These are phyloP conservation scores for Stagonosporopsis rhizophila DNA, from an alignment of 2,329 filamentous ascomycete species.

Conservation along the genomic window DNA sequence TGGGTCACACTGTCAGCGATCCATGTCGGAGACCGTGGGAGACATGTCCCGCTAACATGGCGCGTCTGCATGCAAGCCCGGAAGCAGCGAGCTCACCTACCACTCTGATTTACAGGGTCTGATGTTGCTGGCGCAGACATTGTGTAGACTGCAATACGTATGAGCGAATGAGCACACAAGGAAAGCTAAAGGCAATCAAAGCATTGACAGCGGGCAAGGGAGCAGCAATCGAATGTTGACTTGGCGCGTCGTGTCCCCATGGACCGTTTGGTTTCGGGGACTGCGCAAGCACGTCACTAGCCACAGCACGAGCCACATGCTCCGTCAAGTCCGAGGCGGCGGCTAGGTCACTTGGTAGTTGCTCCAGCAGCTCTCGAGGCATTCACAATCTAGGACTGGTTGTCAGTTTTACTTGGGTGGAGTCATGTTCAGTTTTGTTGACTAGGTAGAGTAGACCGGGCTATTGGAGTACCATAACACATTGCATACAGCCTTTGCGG, in stretches of 20 bases:
- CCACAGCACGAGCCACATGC: conserved; percentile 30
- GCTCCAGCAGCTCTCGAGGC: background rate
- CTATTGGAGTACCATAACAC: background rate
- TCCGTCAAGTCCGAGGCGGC: conserved; percentile 6
- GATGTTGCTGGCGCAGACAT: conserved; percentile 41
- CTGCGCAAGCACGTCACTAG: conserved; percentile 36
- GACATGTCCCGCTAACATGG: conserved; percentile 3
- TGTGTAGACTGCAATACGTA: conserved; percentile 9
- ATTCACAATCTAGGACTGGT: background rate
- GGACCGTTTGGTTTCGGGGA: conserved; percentile 25
- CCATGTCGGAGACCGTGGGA: background rate
- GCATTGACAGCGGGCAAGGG: conserved; percentile 27
- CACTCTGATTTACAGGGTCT: conserved; percentile 44
- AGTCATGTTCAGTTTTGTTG: background rate
- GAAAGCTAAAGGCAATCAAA: conserved; percentile 16
- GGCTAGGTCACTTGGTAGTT: background rate
- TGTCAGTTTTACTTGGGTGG: background rate
- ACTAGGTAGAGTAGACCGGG: background rate
- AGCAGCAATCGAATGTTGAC: conserved; percentile 38
- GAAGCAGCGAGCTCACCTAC: conserved; percentile 44
- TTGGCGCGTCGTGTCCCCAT: conserved; percentile 49
- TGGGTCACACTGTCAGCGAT: conserved; percentile 29
- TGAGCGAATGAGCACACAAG: conserved; percentile 1
- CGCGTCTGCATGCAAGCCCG: conserved; percentile 19
- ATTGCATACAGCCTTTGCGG: conserved; percentile 5